Evolutionary conservation across 495 filamentous ascomycete genomes (phyloP), one percentile per base, ranked within the genome.

Genomic region (Daldinia concentrica): DNA sequence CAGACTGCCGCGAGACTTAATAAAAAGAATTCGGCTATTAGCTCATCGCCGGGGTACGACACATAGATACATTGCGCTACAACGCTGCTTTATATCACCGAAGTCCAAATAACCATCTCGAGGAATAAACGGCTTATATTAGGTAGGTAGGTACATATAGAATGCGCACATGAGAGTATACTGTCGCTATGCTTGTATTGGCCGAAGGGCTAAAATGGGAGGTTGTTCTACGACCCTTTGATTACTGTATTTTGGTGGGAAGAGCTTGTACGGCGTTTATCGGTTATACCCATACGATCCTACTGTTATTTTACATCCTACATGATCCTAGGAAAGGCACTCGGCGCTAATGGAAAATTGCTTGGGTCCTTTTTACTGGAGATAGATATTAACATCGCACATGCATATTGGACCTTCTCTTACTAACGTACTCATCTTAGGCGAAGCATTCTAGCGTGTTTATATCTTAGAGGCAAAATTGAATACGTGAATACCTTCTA

Each of bases 1-100:
- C 59, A 72, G 37, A 72, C 69, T 12, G 64, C 60, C 3, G 64
- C 64, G 48, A 59, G n/a, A 27, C 22, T 66, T 11, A 27, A 56
- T 17, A 27, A 24, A 36, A 34, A 61, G 36, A 58, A 52, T 9
- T 39, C 60, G 0, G 45, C 64, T 19, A 17, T 26, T 12, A 64
- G 55, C 34, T 64, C 60, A 9, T 15, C 32, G 17, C 52, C 58
- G 51, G 34, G 34, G 12, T 3, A 55, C 0, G 27, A 54, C 6
- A 24, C 30, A 11, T 32, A 36, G 22, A 22, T 29, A 54, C 27
- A 17, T 29, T 48, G 43, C 5, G 1, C 19, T 12, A 24, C 17
- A 19, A 24, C 4, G 43, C 8, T 48, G 9, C 4, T 6, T 45
- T 45, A 22, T 45, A 45, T 45, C 2, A 11, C 22, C 1, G 8